A percentile compares a stretch with the other conserved stretches of the same genome.
Evolutionary conservation across 2,329 filamentous ascomycete genomes (phyloP).

Genomic region (Huntiella savannae): DNA sequence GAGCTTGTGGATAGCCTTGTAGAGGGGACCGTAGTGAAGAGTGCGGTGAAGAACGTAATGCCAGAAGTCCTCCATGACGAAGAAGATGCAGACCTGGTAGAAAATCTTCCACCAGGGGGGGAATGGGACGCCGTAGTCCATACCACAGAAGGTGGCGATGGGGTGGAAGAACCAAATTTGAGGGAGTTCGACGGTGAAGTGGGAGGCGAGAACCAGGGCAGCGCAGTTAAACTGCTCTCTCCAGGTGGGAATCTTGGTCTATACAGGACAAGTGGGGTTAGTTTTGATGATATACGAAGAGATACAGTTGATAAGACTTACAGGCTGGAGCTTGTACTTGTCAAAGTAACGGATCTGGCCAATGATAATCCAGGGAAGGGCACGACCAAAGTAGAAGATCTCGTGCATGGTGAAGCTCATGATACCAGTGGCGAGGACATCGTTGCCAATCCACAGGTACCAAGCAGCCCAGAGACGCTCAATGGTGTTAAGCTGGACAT

Average conservation of each 20-base stretch:
- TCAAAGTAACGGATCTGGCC: conserved; percentile 74
- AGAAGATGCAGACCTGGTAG: conserved; percentile 82
- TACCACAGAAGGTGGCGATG: conserved; percentile 78
- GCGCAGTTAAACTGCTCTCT: conserved; percentile 93
- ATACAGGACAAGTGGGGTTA: not conserved
- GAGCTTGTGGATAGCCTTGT: conserved; percentile 95
- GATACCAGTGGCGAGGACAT: conserved; percentile 87
- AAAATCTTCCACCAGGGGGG: conserved; percentile 71
- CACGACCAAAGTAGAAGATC: conserved; percentile 80
- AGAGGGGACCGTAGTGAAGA: conserved; percentile 86
- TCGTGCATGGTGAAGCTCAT: conserved; percentile 97
- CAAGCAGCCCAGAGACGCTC: conserved; percentile 88
- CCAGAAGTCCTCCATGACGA: conserved; percentile 91
- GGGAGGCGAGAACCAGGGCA: conserved; percentile 74
- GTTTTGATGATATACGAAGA: not conserved
- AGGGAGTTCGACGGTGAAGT: conserved; percentile 94
- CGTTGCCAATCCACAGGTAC: conserved; percentile 98
- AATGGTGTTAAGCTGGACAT: conserved; percentile 68
- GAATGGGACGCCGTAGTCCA: conserved; percentile 78
- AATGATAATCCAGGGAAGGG: conserved; percentile 80
- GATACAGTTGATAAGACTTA: conserved; percentile 24
- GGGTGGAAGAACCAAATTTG: conserved; percentile 99
- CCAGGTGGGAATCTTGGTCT: conserved; percentile 71
- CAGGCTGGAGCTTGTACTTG: conserved; percentile 85
- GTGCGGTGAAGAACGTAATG: conserved; percentile 93